A percentile compares a stretch with the other conserved stretches of the same genome.
Conservation (phyloP, 1,139 yeast species). For the Diutina rugosa region DNA sequence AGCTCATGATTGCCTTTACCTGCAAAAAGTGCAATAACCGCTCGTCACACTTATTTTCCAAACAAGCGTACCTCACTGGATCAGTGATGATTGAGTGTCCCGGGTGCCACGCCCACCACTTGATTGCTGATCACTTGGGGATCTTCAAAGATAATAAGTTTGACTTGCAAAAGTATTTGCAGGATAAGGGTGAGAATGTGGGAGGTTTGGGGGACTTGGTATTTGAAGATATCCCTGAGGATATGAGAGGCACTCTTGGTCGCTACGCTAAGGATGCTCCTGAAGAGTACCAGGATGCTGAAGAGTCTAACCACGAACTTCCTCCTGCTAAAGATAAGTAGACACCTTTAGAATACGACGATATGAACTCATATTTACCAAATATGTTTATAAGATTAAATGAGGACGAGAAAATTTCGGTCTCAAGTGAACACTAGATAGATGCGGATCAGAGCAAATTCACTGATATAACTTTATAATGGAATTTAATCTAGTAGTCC, state of each 20-base stretch:
- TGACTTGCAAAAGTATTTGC: constrained; percentile 70
- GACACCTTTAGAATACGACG: not conserved
- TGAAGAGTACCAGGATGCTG: not conserved
- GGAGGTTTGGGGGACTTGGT: constrained; percentile 51
- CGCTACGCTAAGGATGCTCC: constrained; percentile 61
- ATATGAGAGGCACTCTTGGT: constrained; percentile 40
- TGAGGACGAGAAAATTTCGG: not conserved
- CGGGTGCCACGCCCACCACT: constrained; percentile 74
- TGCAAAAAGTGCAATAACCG: constrained; percentile 81
- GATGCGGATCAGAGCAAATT: not conserved
- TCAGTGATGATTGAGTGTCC: constrained; percentile 89
- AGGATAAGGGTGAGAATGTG: constrained; percentile 63
- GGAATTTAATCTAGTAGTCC: not conserved
- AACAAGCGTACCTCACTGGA: constrained; percentile 81
- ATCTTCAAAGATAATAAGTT: constrained; percentile 67
- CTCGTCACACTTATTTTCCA: constrained; percentile 78
- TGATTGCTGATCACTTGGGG: constrained; percentile 84
- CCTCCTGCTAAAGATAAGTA: not conserved
- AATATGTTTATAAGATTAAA: too few species aligned
- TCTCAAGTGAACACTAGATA: not conserved
- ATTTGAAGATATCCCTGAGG: constrained; percentile 63
- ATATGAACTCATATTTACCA: not conserved
- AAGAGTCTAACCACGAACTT: not conserved
- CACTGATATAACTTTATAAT: constrained; percentile 3
- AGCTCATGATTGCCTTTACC: constrained; percentile 80